phyloP scores from a whole-genome alignment of 2,329 filamentous ascomycete genomes.

The Fulvia fulva region DNA sequence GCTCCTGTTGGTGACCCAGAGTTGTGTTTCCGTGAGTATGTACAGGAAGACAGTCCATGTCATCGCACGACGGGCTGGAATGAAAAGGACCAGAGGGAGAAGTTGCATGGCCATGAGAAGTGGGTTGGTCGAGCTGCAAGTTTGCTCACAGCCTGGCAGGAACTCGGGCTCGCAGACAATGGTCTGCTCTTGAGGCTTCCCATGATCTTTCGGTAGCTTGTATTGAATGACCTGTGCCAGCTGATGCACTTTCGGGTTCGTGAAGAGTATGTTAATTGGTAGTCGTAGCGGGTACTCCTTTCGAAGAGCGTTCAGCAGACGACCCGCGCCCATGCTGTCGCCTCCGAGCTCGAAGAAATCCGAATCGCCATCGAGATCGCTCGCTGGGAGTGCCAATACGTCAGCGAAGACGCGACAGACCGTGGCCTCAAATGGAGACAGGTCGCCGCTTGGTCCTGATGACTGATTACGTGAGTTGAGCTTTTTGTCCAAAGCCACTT shows the following conservation, averaged over 20 bases:
- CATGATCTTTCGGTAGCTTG: slow-evolving; percentile 9
- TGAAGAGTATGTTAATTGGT: slow-evolving; percentile 52
- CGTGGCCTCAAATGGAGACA: slow-evolving; percentile 34
- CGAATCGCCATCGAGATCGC: slow-evolving; percentile 40
- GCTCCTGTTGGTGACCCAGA: slow-evolving; percentile 39
- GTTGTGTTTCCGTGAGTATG: slow-evolving; percentile 40
- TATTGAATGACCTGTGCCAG: slow-evolving; percentile 40
- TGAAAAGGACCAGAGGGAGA: slow-evolving; percentile 48
- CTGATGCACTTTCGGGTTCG: slow-evolving; percentile 43
- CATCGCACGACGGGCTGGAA: slow-evolving; percentile 49
- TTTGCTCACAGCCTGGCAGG: slow-evolving; percentile 38
- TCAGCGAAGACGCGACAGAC: slow-evolving; percentile 46
- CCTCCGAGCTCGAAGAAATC: slow-evolving; percentile 54
- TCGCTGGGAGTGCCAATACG: slow-evolving; percentile 40
- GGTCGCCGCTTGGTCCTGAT: slow-evolving; percentile 5
- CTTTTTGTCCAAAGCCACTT: slow-evolving; percentile 8
- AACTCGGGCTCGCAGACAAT: slow-evolving; percentile 14
- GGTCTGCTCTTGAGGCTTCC: slow-evolving; percentile 6
- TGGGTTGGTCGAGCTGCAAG: slow-evolving; percentile 49
- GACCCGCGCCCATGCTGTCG: slow-evolving; percentile 53
- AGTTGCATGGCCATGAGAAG: slow-evolving; percentile 50
- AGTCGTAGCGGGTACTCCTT: slow-evolving; percentile 48
- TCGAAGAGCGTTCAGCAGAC: slow-evolving; percentile 50
- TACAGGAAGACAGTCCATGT: slow-evolving; percentile 54
- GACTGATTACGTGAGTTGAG: slow-evolving; percentile 8